Base-by-base conservation (phyloP, 1,139 yeast species). In the Blastobotrys raffinosifermentans region DNA sequence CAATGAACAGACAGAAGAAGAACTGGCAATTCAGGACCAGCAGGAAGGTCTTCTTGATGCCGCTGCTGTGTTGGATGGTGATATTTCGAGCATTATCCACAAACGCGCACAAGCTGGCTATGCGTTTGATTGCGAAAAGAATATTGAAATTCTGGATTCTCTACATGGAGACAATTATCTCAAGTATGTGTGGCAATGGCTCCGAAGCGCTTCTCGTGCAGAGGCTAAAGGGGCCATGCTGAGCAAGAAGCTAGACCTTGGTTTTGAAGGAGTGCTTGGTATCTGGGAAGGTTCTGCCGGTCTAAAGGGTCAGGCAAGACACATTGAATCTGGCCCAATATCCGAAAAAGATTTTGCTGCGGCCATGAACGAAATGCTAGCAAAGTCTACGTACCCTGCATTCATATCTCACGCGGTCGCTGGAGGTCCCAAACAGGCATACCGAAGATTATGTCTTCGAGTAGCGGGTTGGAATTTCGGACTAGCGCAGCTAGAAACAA, bases 391-490 rank as follows among this genome's bases (percentile, higher is more conserved):
- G 19, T 65, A 62, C 30, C 58, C 57, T 26, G 63, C 64, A 14
- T 61, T 63, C 19, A 55, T 58, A 7, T 54, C 61, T 2, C 43
- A 53, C 1, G 31, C 45, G 2, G 44, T 47, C 2, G 45, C 54
- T 4, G 48, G 51, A 6, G 45, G 54, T 1, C 41, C 49, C 11
- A 55, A 52, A 13, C 50, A 49, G 10, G 50, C 54, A 1, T 89
- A 82, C 53, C 64, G 98, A 44, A 79, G 80, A 48, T 64, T 91
- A 14, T 86, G 96, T 51, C 66, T 91, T 60, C 76, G 83, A 32
- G 85, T 85, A 3, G 80, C 91, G 13, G 98, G 97, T 0, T 89
- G 96, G 95, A 87, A 85, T 53, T 77, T 85, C 52, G 80, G 89
- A 2, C 74, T 75, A 19, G 66, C 73, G 11, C 95, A 86, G 51